A percentile compares a stretch with the other conserved stretches of the same genome.
Evolutionary conservation across 371 early-diverging fungal species (phyloP).

Genomic region (Mortierella polycephala): DNA sequence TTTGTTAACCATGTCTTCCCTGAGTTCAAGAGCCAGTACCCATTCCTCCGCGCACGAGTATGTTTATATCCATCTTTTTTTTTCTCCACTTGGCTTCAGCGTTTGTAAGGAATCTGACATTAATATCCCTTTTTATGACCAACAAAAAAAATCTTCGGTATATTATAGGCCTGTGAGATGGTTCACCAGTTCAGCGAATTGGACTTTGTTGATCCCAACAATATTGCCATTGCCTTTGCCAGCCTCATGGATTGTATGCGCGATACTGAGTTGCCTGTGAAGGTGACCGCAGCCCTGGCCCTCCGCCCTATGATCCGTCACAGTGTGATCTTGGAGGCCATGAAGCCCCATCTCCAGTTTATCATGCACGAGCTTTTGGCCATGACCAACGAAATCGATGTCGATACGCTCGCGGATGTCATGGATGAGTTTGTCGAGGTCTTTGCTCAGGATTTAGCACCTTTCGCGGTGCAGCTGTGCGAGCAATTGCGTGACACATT

Average conservation of each 20-base stretch:
- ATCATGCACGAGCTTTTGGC: slow-evolving; percentile 89
- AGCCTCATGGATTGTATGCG: slow-evolving; percentile 72
- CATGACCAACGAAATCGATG: slow-evolving; percentile 90
- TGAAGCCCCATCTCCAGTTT: slow-evolving; percentile 81
- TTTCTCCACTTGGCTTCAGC: not conserved
- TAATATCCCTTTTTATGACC: not conserved
- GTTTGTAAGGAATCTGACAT: not conserved
- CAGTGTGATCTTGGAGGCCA: slow-evolving; percentile 73
- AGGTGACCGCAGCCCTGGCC: slow-evolving; percentile 87
- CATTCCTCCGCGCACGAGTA: slow-evolving; percentile 86
- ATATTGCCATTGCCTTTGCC: slow-evolving; percentile 69
- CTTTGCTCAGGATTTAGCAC: slow-evolving; percentile 88
- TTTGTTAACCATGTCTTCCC: slow-evolving; percentile 89
- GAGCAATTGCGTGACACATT: slow-evolving; percentile 87
- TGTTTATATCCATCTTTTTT: slow-evolving; percentile 2
- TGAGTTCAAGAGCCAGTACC: slow-evolving; percentile 83
- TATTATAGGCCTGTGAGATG: slow-evolving; percentile 56
- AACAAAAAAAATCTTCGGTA: not conserved
- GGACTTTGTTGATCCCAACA: slow-evolving; percentile 59
- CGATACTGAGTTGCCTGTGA: slow-evolving; percentile 87
- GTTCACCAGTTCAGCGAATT: slow-evolving; percentile 57
- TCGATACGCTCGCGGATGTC: slow-evolving; percentile 85
- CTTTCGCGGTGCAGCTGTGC: slow-evolving; percentile 90
- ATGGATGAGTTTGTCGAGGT: slow-evolving; percentile 91
- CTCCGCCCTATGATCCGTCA: slow-evolving; percentile 82